phyloP scores from a whole-genome alignment of 306 rosid species.

The Glycine tomentella region DNA sequence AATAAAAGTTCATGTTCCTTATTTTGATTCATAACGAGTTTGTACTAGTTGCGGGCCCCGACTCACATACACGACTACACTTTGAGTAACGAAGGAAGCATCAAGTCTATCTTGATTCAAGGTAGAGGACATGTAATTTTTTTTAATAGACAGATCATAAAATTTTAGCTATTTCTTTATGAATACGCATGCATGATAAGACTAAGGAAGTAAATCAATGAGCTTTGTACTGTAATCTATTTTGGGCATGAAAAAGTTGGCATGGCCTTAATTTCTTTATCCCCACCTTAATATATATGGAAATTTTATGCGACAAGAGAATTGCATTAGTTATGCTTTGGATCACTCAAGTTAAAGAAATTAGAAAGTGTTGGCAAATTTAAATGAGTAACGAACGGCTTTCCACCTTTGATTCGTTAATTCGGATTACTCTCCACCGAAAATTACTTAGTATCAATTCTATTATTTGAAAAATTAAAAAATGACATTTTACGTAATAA shows the following conservation, averaged over 20 bases:
- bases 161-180: no score
- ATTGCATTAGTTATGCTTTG: neutral
- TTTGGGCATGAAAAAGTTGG: neutral
- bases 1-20: neutral
- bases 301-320: neutral
- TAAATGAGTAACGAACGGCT: neutral
- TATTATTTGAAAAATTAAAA: neutral
- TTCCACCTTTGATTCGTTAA: neutral
- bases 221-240: neutral
- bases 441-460: neutral
- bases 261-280: neutral
- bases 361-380: neutral
- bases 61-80: neutral
- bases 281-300: neutral
- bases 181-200: neutral
- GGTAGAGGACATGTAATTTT: neutral
- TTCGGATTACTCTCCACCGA: neutral
- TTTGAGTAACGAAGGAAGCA: neutral
- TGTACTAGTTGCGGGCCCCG: neutral
- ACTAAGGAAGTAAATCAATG: neutral
- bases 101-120: neutral
- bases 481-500: no score
- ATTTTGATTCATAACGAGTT: neutral
- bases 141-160: no score
- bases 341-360: neutral